Percentiles rank a stretch among this genome's conserved stretches.
Conservation (phyloP, 176 grass and related monocot genomes). For the Paspalum notatum region DNA sequence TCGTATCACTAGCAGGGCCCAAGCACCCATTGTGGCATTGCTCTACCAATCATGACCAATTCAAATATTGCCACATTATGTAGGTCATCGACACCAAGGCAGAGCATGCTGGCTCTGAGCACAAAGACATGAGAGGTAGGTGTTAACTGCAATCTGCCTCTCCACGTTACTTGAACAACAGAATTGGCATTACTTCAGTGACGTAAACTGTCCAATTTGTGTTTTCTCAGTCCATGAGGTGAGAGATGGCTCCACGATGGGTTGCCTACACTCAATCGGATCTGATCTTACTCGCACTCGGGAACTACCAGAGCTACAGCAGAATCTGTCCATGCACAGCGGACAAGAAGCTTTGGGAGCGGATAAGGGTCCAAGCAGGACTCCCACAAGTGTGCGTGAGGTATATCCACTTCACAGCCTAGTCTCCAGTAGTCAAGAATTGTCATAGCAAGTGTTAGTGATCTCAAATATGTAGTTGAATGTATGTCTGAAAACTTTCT, state of each 20-base stretch:
- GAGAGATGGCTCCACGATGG: slow-evolving; percentile 74
- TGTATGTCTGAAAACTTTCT: not conserved
- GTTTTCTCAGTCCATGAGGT: slow-evolving; percentile 56
- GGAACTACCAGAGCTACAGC: slow-evolving; percentile 60
- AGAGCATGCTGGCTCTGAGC: slow-evolving; percentile 56
- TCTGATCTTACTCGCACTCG: slow-evolving; percentile 85
- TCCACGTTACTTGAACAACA: slow-evolving; percentile 1
- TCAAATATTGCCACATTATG: slow-evolving; percentile 9
- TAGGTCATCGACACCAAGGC: slow-evolving; percentile 62
- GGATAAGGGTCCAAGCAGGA: slow-evolving; percentile 63
- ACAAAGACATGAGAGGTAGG: slow-evolving; percentile 48
- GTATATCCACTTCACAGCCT: slow-evolving; percentile 39
- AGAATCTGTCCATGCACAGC: slow-evolving; percentile 54
- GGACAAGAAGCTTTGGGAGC: slow-evolving; percentile 34
- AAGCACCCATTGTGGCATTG: not conserved
- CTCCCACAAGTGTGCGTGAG: slow-evolving; percentile 66
- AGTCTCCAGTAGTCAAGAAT: not conserved
- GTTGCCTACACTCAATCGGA: slow-evolving; percentile 80
- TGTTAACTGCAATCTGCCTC: not conserved
- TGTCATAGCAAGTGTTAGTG: not conserved
- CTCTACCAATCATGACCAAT: not conserved
- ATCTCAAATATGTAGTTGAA: not conserved
- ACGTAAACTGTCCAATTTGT: not conserved
- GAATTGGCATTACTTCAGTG: slow-evolving; percentile 12
- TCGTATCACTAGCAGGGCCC: not conserved